Base-by-base conservation (phyloP, 2,329 filamentous ascomycete species). In the Colletotrichum noveboracense region DNA sequence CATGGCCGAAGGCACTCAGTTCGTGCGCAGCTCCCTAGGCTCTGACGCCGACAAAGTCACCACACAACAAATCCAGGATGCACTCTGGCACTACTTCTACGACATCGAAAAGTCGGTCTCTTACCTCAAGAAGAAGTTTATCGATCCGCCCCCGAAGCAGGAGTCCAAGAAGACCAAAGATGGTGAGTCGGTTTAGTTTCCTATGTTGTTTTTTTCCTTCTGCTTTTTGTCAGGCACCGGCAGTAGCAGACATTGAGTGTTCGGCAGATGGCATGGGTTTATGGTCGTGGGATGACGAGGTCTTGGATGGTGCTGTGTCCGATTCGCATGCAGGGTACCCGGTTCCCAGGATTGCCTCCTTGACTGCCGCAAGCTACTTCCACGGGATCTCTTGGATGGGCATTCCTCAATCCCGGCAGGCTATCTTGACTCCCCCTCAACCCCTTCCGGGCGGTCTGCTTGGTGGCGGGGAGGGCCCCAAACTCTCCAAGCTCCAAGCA, bases 81-180 rank as follows among this genome's bases (percentile, higher is more conserved):
- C 96, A 0, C 85, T 99, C 18, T 98, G 96, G 95, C 92, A 99
- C 85, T 98, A 98, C 84, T 98, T 96, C 84, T 98, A 96, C 83
- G 96, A 99, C 80, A 89, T 98, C 34, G 94, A 93, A 73, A 98
- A 98, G 84, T 92, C 95, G 1, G 93, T 97, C 48, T 89, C 91
- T 72, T 98, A 97, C 81, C 85, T 99, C 74, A 91, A 92, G 77
- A 94, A 93, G 89, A 93, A 88, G 36, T 91, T 87, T 78, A 86
- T 91, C 78, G 84, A 86, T 9, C 86, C 86, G 60, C 81, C 86
- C 21, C 78, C 81, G 83, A 18, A 89, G 79, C 79, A 85, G 76
- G 79, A 85, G 28, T 80, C 83, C 55, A 87, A 88, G 80, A 87
- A 86, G 77, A 79, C 80, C 66, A 81, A 84, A 76, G 84, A 87